Conservation (phyloP, 2,329 filamentous ascomycete species). For the Coniosporium tulheliwenetii region DNA sequence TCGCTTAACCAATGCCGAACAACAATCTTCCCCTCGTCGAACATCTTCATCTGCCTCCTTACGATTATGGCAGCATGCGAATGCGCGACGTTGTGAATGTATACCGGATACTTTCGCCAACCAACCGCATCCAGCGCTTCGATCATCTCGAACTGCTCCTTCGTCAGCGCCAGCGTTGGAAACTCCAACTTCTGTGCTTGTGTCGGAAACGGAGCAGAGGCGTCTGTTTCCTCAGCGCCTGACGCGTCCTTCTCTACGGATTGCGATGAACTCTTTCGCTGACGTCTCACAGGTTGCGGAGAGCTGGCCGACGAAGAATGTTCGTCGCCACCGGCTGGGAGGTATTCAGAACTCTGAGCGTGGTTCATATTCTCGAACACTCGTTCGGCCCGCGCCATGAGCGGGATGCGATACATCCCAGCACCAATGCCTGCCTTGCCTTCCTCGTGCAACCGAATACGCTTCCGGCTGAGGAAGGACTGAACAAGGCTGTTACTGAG, state of each 20-base stretch:
- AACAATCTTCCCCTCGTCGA: slow-evolving; percentile 63
- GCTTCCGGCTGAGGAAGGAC: slow-evolving; percentile 54
- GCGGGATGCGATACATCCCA: slow-evolving; percentile 56
- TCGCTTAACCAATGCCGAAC: slow-evolving; percentile 66
- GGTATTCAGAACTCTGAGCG: slow-evolving; percentile 54
- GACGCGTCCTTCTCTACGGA: slow-evolving; percentile 5
- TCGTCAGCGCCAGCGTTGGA: slow-evolving; percentile 62
- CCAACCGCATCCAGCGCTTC: slow-evolving; percentile 52
- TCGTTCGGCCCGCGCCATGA: slow-evolving; percentile 65
- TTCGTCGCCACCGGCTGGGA: slow-evolving; percentile 41
- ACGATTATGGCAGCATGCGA: slow-evolving; percentile 86
- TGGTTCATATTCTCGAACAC: slow-evolving; percentile 60
- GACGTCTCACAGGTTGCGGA: background rate
- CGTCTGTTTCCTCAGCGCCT: slow-evolving; percentile 10
- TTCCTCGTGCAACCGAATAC: slow-evolving; percentile 62
- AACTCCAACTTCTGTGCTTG: slow-evolving; percentile 21
- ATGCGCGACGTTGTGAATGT: slow-evolving; percentile 64
- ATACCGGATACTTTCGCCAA: slow-evolving; percentile 45
- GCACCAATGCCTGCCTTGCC: slow-evolving; percentile 53
- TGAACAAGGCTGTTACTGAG: slow-evolving; percentile 64
- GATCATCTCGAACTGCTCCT: slow-evolving; percentile 76
- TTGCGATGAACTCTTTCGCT: slow-evolving; percentile 8
- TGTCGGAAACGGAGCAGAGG: background rate
- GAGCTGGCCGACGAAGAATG: slow-evolving; percentile 5
- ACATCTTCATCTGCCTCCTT: slow-evolving; percentile 43